Percentiles rank a stretch among this genome's conserved stretches.
Evolutionary conservation across 2,329 filamentous ascomycete genomes (phyloP).

Genomic region (Apiospora marii): DNA sequence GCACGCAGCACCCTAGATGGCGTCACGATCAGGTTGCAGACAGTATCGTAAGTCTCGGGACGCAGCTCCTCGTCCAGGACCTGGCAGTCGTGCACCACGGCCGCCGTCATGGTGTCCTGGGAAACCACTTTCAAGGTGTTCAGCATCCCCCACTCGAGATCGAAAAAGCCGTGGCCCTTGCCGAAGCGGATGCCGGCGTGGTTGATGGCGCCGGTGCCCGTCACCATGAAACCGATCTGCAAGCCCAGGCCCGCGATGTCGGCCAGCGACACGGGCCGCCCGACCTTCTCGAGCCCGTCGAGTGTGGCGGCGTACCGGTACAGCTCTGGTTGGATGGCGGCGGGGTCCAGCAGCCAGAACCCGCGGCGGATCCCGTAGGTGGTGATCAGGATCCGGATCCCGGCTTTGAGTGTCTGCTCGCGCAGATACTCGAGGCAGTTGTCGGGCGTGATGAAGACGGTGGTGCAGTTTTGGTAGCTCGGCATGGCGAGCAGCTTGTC

Average conservation of each 20-base stretch:
- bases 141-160: constrained; percentile 53
- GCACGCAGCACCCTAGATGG: constrained; percentile 42
- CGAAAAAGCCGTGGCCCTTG: constrained; percentile 51
- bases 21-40: constrained; percentile 50
- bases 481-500: constrained; percentile 41
- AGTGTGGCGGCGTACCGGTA: constrained; percentile 46
- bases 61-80: constrained; percentile 46
- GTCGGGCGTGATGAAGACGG: constrained; percentile 51
- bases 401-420: constrained; percentile 46
- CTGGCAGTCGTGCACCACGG: constrained; percentile 51
- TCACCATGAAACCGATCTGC: constrained; percentile 46
- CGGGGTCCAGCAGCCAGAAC: constrained; percentile 50
- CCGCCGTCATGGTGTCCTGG: constrained; percentile 39
- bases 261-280: constrained; percentile 42
- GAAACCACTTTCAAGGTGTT: constrained; percentile 42
- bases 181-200: constrained; percentile 47
- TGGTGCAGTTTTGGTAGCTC: constrained; percentile 41
- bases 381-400: constrained; percentile 49
- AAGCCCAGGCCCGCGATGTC: constrained; percentile 43
- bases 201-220: constrained; percentile 50
- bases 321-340: constrained; percentile 37
- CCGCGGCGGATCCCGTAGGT: constrained; percentile 51
- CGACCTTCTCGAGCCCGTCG: constrained; percentile 54
- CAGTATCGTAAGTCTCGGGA: constrained; percentile 48
- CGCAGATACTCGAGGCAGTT: constrained; percentile 53